These are phyloP conservation scores for Saccharomyces hybrid DNA, from an alignment of 1,139 yeast species.

Conservation along the genomic window DNA sequence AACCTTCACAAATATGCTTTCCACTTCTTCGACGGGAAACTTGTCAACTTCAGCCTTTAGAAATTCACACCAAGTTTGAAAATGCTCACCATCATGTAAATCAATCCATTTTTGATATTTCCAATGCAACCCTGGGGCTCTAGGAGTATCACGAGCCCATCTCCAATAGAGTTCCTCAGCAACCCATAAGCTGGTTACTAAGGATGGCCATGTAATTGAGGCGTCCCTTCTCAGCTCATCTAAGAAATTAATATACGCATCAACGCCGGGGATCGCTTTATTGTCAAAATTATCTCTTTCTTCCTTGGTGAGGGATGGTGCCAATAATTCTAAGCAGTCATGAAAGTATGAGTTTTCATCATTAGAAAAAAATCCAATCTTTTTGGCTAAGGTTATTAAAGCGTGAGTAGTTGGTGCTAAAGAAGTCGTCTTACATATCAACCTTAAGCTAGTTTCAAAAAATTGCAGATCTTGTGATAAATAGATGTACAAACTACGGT, in stretches of 20 bases:
- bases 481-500: slow-evolving; percentile 39
- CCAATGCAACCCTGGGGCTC: slow-evolving; percentile 34
- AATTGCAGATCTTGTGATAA: slow-evolving; percentile 44
- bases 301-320: slow-evolving; percentile 11
- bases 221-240: slow-evolving; percentile 30
- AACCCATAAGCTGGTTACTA: slow-evolving; percentile 41
- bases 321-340: slow-evolving; percentile 33
- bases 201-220: slow-evolving; percentile 35
- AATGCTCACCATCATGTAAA: slow-evolving; percentile 43
- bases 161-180: slow-evolving; percentile 47
- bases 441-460: slow-evolving; percentile 39
- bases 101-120: slow-evolving; percentile 46
- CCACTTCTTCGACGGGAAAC: slow-evolving; percentile 31
- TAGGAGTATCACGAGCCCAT: slow-evolving; percentile 40
- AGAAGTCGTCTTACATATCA: slow-evolving; percentile 42
- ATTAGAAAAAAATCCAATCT: slow-evolving; percentile 44
- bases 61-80: slow-evolving; percentile 43
- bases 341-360: slow-evolving; percentile 46
- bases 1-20: slow-evolving; percentile 34
- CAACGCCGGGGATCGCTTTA: slow-evolving; percentile 34
- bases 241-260: slow-evolving; percentile 36
- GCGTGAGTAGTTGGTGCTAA: slow-evolving; percentile 38
- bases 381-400: slow-evolving; percentile 39
- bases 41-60: slow-evolving; percentile 41
- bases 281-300: slow-evolving; percentile 20